Evolutionary conservation across 371 early-diverging fungal species (phyloP).

Genomic region (Funneliformis caledonium): DNA sequence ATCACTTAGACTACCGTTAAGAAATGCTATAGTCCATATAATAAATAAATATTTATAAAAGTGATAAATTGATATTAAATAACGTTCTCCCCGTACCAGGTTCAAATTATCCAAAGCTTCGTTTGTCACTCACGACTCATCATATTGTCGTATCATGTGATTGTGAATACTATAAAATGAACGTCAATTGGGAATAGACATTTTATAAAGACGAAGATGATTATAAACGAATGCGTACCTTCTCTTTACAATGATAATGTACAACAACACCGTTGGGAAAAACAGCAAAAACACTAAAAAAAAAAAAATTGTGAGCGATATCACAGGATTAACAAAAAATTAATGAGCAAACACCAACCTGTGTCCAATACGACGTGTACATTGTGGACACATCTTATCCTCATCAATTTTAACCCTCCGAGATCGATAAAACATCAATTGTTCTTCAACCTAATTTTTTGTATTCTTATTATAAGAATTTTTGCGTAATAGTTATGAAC

Average conservation of each 20-base stretch:
- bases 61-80: too few relatives aligned
- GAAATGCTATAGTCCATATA: too few relatives aligned
- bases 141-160: constrained; percentile 32
- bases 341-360: constrained; percentile 51
- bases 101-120: too few relatives aligned
- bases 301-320: background rate
- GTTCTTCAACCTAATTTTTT: constrained; percentile 66
- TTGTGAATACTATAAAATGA: constrained; percentile 21
- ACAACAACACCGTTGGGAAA: constrained; percentile 77
- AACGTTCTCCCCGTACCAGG: too few relatives aligned
- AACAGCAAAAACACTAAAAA: constrained; percentile 70
- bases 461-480: constrained; percentile 1
- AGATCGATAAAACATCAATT: constrained; percentile 65
- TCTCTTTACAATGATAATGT: constrained; percentile 80
- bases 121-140: background rate
- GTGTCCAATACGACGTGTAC: constrained; percentile 80
- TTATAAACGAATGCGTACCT: constrained; percentile 46
- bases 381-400: constrained; percentile 80
- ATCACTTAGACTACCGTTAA: too few relatives aligned
- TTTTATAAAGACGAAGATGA: background rate
- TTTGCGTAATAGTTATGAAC: background rate
- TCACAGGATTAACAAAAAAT: background rate
- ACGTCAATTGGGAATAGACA: background rate
- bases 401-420: constrained; percentile 75
- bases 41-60: too few relatives aligned